Evolutionary conservation across 2,329 filamentous ascomycete species (phyloP), one percentile per base, ranked within the genome.

Genomic region (Cadophora gregata): DNA sequence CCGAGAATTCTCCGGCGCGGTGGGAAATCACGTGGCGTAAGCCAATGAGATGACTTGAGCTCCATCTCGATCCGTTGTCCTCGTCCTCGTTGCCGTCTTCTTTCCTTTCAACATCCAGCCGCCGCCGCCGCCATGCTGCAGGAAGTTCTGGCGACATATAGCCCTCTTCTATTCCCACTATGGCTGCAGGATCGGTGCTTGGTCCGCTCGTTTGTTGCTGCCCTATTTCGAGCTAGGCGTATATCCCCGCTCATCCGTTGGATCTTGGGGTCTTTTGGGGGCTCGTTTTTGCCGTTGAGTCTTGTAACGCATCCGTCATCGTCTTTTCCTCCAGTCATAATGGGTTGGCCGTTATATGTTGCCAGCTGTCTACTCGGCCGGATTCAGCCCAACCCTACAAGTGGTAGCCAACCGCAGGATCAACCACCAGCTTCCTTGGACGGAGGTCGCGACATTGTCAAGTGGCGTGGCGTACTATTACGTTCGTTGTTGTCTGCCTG

Each of bases 191-290:
- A 33, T 31, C 27, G 51, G 36, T 56, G 19, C 31, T 36, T 56
- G 53, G 53, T 33, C n/a, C 31, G 19, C n/a, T 38, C 55, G n/a
- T 38, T 21, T 42, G 31, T 58, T 24, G 55, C n/a, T 42, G 55
- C 27, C 36, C 55, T 58, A 59, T 60, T 47, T 47, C 16, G 14
- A 47, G 27, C 25, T n/a, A 47, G 25, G 38, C 25, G 16, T 29
- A 47, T 31, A 24, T 47, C 48, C 24, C 31, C 27, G 36, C 10
- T 33, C 14, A 31, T 1, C 38, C 38, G 38, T 60, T 47, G 19
- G 42, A 21, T 21, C 6, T 47, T 60, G 58, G 58, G 55, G 58
- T 60, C 58, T 31, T 47, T 47, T 60, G 25, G 38, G 58, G 58
- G 58, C 25, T 45, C 36, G 12, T 47, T n/a, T 4, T n/a, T 53